Conservation (phyloP, 768 basidiomycete species). For the Phaeotremella skinneri region DNA sequence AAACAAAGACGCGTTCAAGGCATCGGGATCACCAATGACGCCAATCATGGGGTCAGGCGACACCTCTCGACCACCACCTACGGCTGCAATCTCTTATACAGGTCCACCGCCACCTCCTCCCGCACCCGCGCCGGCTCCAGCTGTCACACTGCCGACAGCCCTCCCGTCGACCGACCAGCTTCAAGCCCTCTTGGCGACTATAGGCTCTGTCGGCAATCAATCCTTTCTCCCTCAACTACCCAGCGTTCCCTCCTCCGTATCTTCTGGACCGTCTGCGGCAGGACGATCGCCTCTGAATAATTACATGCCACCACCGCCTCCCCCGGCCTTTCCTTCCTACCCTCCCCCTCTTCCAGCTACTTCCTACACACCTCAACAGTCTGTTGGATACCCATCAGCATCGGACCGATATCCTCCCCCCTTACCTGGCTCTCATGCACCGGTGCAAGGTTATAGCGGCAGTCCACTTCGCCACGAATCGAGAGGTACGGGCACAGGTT, state of each 20-base stretch:
- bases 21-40: slow-evolving; percentile 1
- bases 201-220: slow-evolving; percentile 4
- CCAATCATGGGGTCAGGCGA: not conserved
- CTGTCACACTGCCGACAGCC: not conserved
- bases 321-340: not conserved
- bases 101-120: not conserved
- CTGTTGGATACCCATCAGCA: not conserved
- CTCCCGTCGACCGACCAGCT: slow-evolving; percentile 26
- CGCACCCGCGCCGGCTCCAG: slow-evolving; percentile 3
- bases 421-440: no score
- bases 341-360: not conserved
- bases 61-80: not conserved
- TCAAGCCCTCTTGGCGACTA: slow-evolving; percentile 37
- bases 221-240: not conserved
- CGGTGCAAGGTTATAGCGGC: not conserved
- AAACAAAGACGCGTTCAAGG: slow-evolving; percentile 12
- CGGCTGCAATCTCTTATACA: not conserved
- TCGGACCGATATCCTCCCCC: no score
- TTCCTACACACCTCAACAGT: not conserved
- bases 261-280: not conserved
- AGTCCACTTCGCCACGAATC: not conserved
- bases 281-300: not conserved
- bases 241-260: not conserved
- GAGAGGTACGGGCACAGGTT: not conserved
- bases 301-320: not conserved